A percentile compares a stretch with the other conserved stretches of the same genome.
These are phyloP conservation scores for Candida coleopterorum DNA, from an alignment of 805 yeast species.

Conservation along the genomic window DNA sequence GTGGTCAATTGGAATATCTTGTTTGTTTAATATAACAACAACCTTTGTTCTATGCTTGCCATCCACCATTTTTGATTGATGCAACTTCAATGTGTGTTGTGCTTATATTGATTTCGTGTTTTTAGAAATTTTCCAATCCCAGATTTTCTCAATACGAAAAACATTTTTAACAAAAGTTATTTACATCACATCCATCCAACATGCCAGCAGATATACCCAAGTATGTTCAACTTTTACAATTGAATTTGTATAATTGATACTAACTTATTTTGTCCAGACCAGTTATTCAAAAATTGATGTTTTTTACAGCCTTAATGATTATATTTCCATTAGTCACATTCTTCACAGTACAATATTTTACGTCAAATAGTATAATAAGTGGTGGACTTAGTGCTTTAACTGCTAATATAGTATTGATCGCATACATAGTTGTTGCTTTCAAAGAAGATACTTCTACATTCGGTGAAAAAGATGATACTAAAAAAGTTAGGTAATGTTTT, in stretches of 20 bases:
- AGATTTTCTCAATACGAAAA: no score
- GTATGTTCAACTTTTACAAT: slow-evolving; percentile 17
- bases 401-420: slow-evolving; percentile 71
- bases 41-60: no score
- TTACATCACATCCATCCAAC: no score
- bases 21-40: no score
- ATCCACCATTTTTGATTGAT: no score
- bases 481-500: slow-evolving; percentile 8
- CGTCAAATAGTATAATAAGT: slow-evolving; percentile 54
- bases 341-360: slow-evolving; percentile 47
- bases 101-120: no score
- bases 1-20: no score
- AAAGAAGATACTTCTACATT: slow-evolving; percentile 49
- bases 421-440: slow-evolving; percentile 71
- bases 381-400: slow-evolving; percentile 79
- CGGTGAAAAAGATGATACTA: slow-evolving; percentile 15
- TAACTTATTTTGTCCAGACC: slow-evolving; percentile 33
- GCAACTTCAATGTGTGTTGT: no score
- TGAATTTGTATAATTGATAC: no score
- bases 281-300: slow-evolving; percentile 63
- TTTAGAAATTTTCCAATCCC: no score
- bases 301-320: slow-evolving; percentile 76
- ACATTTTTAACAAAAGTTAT: no score
- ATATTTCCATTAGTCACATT: slow-evolving; percentile 60
- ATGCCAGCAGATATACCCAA: slow-evolving; percentile 36